Base-by-base conservation (phyloP, 352 stramenopile species). In the Paralagenidium karlingii region DNA sequence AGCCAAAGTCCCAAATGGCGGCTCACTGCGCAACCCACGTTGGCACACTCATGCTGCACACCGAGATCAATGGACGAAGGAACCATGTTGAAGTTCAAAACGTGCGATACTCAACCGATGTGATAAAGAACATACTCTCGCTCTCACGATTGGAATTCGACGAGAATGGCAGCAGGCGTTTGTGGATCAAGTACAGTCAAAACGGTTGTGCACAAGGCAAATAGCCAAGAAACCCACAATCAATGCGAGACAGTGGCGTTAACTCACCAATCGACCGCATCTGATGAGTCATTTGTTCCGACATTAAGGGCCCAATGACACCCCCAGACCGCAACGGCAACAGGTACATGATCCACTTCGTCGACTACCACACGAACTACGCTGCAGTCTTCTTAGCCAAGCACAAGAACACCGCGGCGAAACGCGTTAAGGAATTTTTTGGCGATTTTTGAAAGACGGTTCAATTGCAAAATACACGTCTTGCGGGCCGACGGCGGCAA, bases 401-500 rank as follows among this genome's bases (percentile, higher is more conserved):
- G 21, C 19, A 16, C 3, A 7, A 36, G 7, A 19, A 36, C 22
- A 3, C 7, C 19, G 30, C 30, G 3, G 30, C 30, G 21, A 3
- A 36, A 7, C 8, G 8, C 7, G 19, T 36, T 7, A 19, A 36
- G 7, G 3, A 36, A 13, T 8, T 36, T 36, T 36, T 7, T 36
- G 7, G 7, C 22, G 7, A 21, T 7, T 36, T 36, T 36, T 7
- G 30, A 36, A 7, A 36, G 21, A 19, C 30, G n/a, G 5, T 24
- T 18, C 15, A 6, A 40, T 22, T 40, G 34, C 15, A 15, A 15
- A 7, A 18, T 40, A 7, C 30, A 36, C 30, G 7, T 36, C 30
- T 7, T 36, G 7, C n/a, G 19, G 18, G 15, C 19, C 15, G 30
- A 66, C 24, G 43, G 40, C 0, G 54, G 54, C 0, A 46, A 45